Percentiles rank a stretch among this genome's conserved stretches.
Evolutionary conservation across 139 green algal genomes (phyloP).

Genomic region (Chlamydomonas sp.): DNA sequence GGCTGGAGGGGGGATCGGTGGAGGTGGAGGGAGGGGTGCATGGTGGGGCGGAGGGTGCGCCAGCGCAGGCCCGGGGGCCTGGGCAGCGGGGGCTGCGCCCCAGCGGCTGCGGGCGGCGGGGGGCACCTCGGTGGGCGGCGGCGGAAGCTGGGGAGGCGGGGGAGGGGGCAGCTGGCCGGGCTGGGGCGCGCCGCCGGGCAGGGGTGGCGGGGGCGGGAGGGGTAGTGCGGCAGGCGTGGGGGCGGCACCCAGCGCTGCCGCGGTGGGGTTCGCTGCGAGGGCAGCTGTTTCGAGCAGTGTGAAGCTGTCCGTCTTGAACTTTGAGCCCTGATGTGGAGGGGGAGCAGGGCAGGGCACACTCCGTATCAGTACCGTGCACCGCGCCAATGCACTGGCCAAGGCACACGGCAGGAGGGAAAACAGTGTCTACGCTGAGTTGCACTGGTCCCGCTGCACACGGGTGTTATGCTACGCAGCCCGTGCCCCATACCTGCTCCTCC

Average conservation of each 20-base stretch:
- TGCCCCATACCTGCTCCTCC: slow-evolving; percentile 8
- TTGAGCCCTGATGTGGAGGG: too few relatives aligned
- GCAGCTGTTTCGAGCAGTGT: slow-evolving; percentile 7
- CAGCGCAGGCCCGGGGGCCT: background rate
- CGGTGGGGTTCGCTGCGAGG: background rate
- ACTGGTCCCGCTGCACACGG: background rate
- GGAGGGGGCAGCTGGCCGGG: too few relatives aligned
- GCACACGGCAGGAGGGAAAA: background rate
- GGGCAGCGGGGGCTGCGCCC: background rate
- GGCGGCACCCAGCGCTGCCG: too few relatives aligned
- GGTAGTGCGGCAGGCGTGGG: too few relatives aligned
- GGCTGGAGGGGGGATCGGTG: background rate
- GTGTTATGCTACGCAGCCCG: background rate
- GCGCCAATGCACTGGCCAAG: too few relatives aligned
- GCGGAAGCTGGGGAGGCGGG: too few relatives aligned
- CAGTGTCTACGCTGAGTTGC: background rate
- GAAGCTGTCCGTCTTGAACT: background rate
- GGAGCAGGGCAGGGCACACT: too few relatives aligned
- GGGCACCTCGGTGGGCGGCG: background rate
- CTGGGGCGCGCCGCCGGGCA: too few relatives aligned
- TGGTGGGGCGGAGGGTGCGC: background rate
- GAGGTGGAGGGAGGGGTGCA: background rate
- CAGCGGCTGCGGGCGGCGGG: background rate
- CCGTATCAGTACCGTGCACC: too few relatives aligned
- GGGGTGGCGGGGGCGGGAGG: too few relatives aligned